Evolutionary conservation across 768 basidiomycete genomes (phyloP).

Genomic region (Artomyces pyxidatus): DNA sequence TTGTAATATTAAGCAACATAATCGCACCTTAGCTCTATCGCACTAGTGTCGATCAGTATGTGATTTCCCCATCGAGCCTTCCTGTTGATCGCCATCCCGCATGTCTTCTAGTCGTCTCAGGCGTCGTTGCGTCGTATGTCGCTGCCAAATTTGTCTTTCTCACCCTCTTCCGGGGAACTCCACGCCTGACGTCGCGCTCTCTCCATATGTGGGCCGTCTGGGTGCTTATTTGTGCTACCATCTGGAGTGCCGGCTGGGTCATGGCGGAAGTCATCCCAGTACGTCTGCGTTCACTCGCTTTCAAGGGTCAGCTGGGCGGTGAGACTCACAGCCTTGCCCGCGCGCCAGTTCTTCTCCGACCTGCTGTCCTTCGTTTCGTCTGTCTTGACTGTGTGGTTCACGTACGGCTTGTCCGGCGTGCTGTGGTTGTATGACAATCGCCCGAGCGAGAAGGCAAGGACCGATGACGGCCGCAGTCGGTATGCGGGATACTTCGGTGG

Average conservation of each 20-base stretch:
- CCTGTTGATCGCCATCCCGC: neutral
- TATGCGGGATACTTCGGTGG: no score
- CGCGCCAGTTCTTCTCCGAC: neutral
- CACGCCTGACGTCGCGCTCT: neutral
- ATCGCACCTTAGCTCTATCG: neutral
- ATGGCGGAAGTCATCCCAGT: neutral
- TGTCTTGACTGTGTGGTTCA: neutral
- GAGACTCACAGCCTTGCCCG: neutral
- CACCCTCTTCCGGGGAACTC: neutral
- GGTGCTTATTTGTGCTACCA: neutral
- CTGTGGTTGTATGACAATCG: neutral
- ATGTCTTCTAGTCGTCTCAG: neutral
- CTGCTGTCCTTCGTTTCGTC: neutral
- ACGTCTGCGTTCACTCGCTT: neutral
- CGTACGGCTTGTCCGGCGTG: neutral
- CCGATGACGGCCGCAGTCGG: neutral
- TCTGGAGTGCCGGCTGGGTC: neutral
- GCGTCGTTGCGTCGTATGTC: neutral
- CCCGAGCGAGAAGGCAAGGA: neutral
- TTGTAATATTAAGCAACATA: neutral
- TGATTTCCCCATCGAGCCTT: neutral
- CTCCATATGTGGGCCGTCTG: neutral
- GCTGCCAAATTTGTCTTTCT: neutral
- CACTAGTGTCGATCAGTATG: neutral
- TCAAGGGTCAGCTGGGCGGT: no score